A percentile compares a stretch with the other conserved stretches of the same genome.
These are phyloP conservation scores for Saussurea involucrata DNA, from an alignment of 129 eudicot species.

Conservation along the genomic window DNA sequence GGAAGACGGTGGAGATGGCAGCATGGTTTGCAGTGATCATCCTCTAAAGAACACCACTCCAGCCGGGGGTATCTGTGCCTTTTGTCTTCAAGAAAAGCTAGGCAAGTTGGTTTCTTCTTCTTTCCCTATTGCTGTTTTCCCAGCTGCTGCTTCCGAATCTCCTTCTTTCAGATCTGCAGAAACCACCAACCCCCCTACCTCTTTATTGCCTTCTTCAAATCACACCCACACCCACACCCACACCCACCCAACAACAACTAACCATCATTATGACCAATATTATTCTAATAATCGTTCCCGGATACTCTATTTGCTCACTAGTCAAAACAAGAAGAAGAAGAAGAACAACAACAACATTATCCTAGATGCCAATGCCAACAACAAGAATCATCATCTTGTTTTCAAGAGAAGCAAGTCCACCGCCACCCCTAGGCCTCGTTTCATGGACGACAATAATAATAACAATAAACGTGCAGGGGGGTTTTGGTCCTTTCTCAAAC, in stretches of 20 bases:
- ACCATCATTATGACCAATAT: slow-evolving; percentile 11
- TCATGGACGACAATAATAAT: slow-evolving; percentile 15
- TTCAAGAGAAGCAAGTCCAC: slow-evolving; percentile 82
- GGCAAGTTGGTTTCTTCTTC: slow-evolving; percentile 93
- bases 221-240: slow-evolving; percentile 11
- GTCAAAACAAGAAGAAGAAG: slow-evolving; percentile 66
- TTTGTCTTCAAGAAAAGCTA: slow-evolving; percentile 91
- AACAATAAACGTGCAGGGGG: slow-evolving; percentile 44
- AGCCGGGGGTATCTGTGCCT: slow-evolving; percentile 74
- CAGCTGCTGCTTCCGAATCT: slow-evolving; percentile 57
- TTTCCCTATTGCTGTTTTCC: slow-evolving; percentile 53
- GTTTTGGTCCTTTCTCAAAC: slow-evolving; percentile 77
- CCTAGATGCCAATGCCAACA: background rate
- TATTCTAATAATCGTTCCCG: slow-evolving; percentile 40
- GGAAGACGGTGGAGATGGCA: slow-evolving; percentile 63
- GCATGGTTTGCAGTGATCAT: slow-evolving; percentile 65
- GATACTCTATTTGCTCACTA: slow-evolving; percentile 46
- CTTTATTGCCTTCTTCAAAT: background rate
- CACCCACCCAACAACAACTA: slow-evolving; percentile 11
- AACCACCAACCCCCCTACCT: background rate
- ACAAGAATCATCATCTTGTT: slow-evolving; percentile 19
- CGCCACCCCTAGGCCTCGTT: slow-evolving; percentile 44
- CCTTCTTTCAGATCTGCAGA: slow-evolving; percentile 59
- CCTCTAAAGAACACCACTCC: slow-evolving; percentile 65
- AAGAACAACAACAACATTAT: slow-evolving; percentile 16